phyloP scores from a whole-genome alignment of 2,329 filamentous ascomycete genomes.

The Colletotrichum theobromicola region DNA sequence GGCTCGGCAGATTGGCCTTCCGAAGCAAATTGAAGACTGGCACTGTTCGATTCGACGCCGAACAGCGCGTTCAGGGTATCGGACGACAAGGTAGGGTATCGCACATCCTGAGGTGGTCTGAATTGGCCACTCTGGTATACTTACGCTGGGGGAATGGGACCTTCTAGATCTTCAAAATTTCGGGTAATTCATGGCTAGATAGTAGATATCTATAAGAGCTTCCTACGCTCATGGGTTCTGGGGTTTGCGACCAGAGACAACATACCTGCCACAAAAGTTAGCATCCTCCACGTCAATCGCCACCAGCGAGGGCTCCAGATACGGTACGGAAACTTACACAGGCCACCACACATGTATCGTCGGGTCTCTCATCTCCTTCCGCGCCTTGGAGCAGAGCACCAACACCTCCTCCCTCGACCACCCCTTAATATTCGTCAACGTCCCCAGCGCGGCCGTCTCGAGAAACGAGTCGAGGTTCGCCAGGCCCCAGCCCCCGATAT shows the following conservation, averaged over 20 bases:
- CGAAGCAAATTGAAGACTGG: conserved; percentile 1
- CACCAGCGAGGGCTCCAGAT: background rate
- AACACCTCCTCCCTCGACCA: conserved; percentile 37
- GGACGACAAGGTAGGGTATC: background rate
- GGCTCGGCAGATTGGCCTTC: background rate
- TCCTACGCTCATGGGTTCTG: background rate
- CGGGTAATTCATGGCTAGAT: rapidly evolving
- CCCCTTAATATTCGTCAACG: conserved; percentile 40
- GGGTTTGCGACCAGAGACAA: conserved; percentile 1
- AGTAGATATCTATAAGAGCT: background rate
- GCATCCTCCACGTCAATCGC: background rate
- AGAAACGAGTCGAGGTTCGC: conserved; percentile 35
- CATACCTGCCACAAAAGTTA: background rate
- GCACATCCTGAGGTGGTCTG: conserved; percentile 4
- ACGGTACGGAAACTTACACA: conserved; percentile 1
- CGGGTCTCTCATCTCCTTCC: conserved; percentile 27
- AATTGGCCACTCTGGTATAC: background rate
- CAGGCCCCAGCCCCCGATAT: conserved; percentile 35
- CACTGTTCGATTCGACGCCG: background rate
- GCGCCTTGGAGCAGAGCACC: conserved; percentile 26
- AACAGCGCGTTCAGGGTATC: conserved; percentile 3
- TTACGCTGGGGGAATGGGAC: background rate
- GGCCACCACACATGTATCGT: conserved; percentile 31
- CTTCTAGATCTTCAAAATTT: rapidly evolving
- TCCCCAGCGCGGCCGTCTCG: conserved; percentile 39